Percentiles rank a stretch among this genome's conserved stretches.
Conservation (phyloP, 176 grass and related monocot genomes). For the Triticum timopheevii region DNA sequence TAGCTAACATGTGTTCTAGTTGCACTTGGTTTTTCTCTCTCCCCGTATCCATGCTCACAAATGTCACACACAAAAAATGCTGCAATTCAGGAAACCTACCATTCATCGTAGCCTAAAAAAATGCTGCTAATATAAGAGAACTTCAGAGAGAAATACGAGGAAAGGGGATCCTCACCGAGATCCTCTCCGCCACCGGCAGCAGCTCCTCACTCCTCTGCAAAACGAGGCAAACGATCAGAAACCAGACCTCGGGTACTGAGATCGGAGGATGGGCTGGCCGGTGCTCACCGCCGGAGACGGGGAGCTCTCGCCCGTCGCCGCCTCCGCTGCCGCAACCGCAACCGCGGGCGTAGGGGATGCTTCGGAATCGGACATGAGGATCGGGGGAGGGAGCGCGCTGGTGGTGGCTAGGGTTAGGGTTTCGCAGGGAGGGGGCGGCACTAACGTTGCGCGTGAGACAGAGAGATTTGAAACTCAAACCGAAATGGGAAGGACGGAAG, state of each 20-base stretch:
- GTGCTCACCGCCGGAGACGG: slow-evolving; percentile 42
- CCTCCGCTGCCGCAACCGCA: background rate
- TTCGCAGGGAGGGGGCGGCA: background rate
- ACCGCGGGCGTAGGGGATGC: slow-evolving; percentile 33
- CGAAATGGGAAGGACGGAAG: background rate
- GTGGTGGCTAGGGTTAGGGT: slow-evolving; percentile 49
- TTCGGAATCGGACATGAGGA: slow-evolving; percentile 59
- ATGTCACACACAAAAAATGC: background rate
- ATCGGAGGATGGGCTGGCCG: background rate
- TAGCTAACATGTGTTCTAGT: background rate
- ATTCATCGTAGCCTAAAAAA: background rate
- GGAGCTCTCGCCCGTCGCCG: background rate
- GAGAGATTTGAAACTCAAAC: slow-evolving; percentile 40
- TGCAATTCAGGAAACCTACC: background rate
- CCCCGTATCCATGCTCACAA: background rate
- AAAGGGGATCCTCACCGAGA: slow-evolving; percentile 46
- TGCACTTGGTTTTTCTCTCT: background rate
- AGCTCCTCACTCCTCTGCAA: slow-evolving; percentile 57
- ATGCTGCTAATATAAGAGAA: background rate
- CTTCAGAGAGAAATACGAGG: background rate
- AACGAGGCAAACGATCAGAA: slow-evolving; percentile 3
- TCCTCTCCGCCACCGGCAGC: slow-evolving; percentile 68
- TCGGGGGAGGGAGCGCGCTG: background rate
- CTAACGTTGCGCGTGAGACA: background rate
- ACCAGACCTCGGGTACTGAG: background rate